Evolutionary conservation across 2,329 filamentous ascomycete species (phyloP).

Genomic region (Diaporthe sp.): DNA sequence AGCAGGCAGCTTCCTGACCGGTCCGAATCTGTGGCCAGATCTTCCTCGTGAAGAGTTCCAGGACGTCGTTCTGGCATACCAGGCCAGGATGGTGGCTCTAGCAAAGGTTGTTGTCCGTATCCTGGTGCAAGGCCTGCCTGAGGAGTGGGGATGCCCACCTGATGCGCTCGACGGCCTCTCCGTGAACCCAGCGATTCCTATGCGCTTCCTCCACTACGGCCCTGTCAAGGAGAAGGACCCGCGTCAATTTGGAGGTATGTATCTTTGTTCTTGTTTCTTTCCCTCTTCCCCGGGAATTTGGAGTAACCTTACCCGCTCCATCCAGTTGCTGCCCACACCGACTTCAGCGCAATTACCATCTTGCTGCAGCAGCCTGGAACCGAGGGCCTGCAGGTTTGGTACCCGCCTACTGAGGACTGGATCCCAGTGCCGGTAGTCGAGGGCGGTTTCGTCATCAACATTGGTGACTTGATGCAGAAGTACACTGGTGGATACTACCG

Average conservation of each 20-base stretch:
- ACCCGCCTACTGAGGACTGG: conserved; percentile 45
- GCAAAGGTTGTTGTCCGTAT: conserved; percentile 45
- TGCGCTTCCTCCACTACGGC: conserved; percentile 45
- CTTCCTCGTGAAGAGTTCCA: conserved; percentile 45
- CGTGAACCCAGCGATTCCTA: conserved; percentile 44
- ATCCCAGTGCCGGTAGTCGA: conserved; percentile 48
- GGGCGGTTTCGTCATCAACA: conserved; percentile 53
- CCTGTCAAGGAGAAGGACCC: conserved; percentile 41
- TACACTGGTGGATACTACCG: conserved; percentile 48
- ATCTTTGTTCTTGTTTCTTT: too few relatives aligned
- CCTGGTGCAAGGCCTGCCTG: conserved; percentile 43
- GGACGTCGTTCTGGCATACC: conserved; percentile 45
- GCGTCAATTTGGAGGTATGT: conserved; percentile 43
- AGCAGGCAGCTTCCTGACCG: conserved; percentile 46
- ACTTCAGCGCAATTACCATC: conserved; percentile 48
- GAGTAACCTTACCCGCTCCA: background rate
- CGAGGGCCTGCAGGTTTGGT: conserved; percentile 48
- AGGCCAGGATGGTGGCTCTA: conserved; percentile 45
- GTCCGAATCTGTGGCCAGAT: conserved; percentile 48
- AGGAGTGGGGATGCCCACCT: conserved; percentile 42
- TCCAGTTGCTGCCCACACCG: conserved; percentile 47
- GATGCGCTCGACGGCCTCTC: conserved; percentile 42
- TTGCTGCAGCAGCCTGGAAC: conserved; percentile 47
- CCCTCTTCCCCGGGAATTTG: background rate
- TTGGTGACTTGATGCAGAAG: conserved; percentile 52